Evolutionary conservation across 2,329 filamentous ascomycete genomes (phyloP).

Genomic region (Cladorrhinum sp.): DNA sequence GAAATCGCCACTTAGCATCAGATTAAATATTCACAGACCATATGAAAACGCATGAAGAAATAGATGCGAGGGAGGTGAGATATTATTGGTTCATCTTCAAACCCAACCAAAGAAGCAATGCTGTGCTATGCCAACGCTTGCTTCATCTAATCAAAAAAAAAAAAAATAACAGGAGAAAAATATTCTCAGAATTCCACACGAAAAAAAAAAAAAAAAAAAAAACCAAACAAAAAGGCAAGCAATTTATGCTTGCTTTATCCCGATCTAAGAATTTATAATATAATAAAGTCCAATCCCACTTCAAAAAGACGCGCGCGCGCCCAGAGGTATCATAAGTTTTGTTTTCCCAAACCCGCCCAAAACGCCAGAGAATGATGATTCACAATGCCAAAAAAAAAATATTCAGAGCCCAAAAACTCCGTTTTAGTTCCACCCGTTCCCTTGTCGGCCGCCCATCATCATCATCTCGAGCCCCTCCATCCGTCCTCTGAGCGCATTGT

Average conservation of each 20-base stretch:
- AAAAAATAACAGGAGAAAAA: no score
- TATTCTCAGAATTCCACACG: no score
- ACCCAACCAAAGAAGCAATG: no score
- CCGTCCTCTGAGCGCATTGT: slow-evolving; percentile 40
- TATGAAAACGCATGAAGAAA: no score
- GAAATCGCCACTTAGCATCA: no score
- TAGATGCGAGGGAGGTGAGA: slow-evolving; percentile 6
- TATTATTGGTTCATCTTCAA: no score
- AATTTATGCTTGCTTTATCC: background rate
- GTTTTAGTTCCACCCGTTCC: slow-evolving; percentile 4
- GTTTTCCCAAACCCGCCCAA: background rate
- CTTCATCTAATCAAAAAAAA: no score
- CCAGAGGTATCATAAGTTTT: slow-evolving; percentile 1
- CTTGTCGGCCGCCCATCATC: slow-evolving; percentile 29
- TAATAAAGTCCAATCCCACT: background rate
- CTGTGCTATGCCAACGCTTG: no score
- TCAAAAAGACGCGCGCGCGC: background rate
- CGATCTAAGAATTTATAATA: background rate
- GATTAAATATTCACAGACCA: no score
- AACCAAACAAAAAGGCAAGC: background rate
- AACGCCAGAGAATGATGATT: background rate
- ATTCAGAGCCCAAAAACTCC: background rate
- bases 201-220: background rate
- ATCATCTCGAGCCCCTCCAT: slow-evolving; percentile 35
- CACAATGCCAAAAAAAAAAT: slow-evolving; percentile 1